Base-by-base conservation (phyloP, 257 asterid species). In the Voacanga thouarsii region DNA sequence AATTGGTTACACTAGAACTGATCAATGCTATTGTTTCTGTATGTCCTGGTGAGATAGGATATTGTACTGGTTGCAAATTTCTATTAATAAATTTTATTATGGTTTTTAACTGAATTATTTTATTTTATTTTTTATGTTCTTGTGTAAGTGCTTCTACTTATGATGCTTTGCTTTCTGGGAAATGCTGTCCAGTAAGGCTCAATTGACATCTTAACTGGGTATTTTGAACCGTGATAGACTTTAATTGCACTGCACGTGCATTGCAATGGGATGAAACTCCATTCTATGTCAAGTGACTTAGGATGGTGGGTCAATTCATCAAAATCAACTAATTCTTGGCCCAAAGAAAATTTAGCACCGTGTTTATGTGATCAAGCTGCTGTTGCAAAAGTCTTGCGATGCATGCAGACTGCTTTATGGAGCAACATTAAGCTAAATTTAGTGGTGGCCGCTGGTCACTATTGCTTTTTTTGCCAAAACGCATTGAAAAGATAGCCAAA, bases 61-160 rank as follows among this genome's bases (percentile, higher is more conserved):
- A 57, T 79, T 89, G 94, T 88, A 89, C 87, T 51, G 72, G 81
- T 71, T 75, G 73, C 71, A 43, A 67, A 70, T 15, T 28, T 77
- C 74, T 75, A 71, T 81, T 76, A 89, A 87, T 86, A 80, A 81
- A 85, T 44, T 77, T 80, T 9, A 66, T 71, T 67, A 70, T 70
- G 30, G 51, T 75, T 71, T 71, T 74, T 77, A 66, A 51, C 68
- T 78, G 49, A 82, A 44, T 82, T 75, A 53, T 47, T 24, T 50
- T n/a, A n/a, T n/a, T 65, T 76, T 67, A 10, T 55, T 24, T 26
- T 80, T 68, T 50, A 51, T 28, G 51, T 72, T 30, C 24, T 71
- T 69, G 3, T 8, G 44, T 2, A 14, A 21, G 43, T 78, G 63
- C 64, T 71, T 59, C 44, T 56, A 24, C 63, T 45, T 47, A 47